Conservation (phyloP, 1,284 basidiomycete species). For the Trichosporon coremiiforme region DNA sequence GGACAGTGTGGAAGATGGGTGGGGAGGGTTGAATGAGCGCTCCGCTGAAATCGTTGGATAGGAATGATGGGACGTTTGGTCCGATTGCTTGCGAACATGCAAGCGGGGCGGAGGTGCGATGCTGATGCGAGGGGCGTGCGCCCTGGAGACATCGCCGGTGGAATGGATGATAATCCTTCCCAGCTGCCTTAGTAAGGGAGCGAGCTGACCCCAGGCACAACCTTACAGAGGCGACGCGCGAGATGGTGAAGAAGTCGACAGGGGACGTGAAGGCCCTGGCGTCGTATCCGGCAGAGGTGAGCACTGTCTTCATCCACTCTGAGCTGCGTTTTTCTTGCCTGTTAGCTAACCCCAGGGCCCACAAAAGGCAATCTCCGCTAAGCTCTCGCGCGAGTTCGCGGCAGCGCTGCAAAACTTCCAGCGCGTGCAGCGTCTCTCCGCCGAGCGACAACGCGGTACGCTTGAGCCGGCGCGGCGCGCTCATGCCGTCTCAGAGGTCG, state of each 20-base stretch:
- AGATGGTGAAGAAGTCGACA: constrained; percentile 90
- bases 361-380: constrained; percentile 65
- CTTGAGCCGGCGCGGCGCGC: constrained; percentile 65
- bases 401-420: constrained; percentile 88
- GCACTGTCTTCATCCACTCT: background rate
- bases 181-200: background rate
- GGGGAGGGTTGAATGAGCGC: too few species aligned
- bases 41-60: too few species aligned
- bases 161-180: too few species aligned
- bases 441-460: constrained; percentile 79
- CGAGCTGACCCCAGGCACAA: constrained; percentile 60
- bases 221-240: constrained; percentile 87
- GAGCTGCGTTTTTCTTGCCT: too few species aligned
- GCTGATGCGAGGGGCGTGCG: too few species aligned
- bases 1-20: too few species aligned
- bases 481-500: constrained; percentile 43
- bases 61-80: too few species aligned
- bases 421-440: constrained; percentile 83
- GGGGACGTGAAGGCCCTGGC: constrained; percentile 87
- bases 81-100: too few species aligned
- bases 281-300: constrained; percentile 62
- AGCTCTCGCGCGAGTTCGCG: constrained; percentile 91
- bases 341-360: constrained; percentile 35
- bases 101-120: too few species aligned
- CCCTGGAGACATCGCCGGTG: too few species aligned